These are phyloP conservation scores for Toxicodendron radicans DNA, from an alignment of 345 rosid genomes.

Conservation along the genomic window DNA sequence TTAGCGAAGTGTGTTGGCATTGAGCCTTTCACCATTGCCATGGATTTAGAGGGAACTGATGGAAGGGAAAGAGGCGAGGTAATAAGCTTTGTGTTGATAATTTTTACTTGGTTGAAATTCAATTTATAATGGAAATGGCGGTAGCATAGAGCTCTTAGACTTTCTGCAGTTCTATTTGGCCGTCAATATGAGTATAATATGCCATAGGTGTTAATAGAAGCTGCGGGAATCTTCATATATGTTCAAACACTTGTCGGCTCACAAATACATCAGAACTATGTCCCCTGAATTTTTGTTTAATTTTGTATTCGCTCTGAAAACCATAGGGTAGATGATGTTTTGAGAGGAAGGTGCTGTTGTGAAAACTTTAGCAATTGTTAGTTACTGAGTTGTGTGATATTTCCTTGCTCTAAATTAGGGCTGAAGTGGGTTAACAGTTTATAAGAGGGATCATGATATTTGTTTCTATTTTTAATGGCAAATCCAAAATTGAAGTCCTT, in stretches of 20 bases:
- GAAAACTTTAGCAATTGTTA: not conserved
- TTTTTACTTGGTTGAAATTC: not conserved
- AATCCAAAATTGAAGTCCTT: not conserved
- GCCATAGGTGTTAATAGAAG: too few relatives aligned
- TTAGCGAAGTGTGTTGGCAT: constrained; percentile 68
- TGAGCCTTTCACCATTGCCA: constrained; percentile 67
- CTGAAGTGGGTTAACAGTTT: not conserved
- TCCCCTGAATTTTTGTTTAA: not conserved
- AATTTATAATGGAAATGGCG: not conserved
- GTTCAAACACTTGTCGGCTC: too few relatives aligned
- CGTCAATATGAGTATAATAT: not conserved
- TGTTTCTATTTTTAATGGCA: not conserved
- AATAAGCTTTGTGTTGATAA: constrained; percentile 9
- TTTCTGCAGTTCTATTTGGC: not conserved
- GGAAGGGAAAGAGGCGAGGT: constrained; percentile 92
- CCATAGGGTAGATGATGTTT: not conserved
- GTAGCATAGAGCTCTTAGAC: not conserved
- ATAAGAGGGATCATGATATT: not conserved
- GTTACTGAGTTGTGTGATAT: not conserved
- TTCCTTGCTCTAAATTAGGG: constrained; percentile 2
- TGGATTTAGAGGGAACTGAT: constrained; percentile 86
- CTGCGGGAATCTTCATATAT: too few relatives aligned
- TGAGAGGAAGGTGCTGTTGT: not conserved
- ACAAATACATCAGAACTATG: not conserved
- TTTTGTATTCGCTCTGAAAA: too few relatives aligned